phyloP scores from a whole-genome alignment of 495 filamentous ascomycete species.

The Penicillium fimorum region DNA sequence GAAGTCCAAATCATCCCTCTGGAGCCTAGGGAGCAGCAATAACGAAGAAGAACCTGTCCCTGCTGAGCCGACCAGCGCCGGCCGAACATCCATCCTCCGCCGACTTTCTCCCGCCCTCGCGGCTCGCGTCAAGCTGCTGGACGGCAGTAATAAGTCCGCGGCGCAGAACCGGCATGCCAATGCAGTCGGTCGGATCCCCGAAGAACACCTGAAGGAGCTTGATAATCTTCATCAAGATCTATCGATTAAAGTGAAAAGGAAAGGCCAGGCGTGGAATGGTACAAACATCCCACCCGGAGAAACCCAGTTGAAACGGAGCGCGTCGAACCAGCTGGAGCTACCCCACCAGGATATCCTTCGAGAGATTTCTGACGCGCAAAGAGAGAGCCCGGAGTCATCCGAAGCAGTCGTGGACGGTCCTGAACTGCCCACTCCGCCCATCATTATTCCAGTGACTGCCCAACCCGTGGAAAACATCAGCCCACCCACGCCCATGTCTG shows the following conservation, averaged over 20 bases:
- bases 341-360: conserved; percentile 20
- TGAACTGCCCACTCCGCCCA: conserved; percentile 15
- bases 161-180: conserved; percentile 41
- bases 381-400: conserved; percentile 16
- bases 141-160: conserved; percentile 52
- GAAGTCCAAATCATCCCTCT: conserved; percentile 46
- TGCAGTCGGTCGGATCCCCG: conserved; percentile 68
- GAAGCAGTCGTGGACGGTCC: conserved; percentile 24
- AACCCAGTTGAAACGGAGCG: conserved; percentile 18
- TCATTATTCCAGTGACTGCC: conserved; percentile 11
- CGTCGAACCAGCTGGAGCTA: conserved; percentile 25
- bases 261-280: conserved; percentile 64
- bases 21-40: conserved; percentile 40
- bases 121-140: conserved; percentile 71
- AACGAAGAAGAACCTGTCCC: conserved; percentile 34
- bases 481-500: conserved; percentile 33
- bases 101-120: conserved; percentile 67
- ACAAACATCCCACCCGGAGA: conserved; percentile 16
- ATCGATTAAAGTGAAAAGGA: conserved; percentile 56
- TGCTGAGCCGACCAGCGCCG: conserved; percentile 21
- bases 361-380: conserved; percentile 19
- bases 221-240: conserved; percentile 60
- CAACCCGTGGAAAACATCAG: conserved; percentile 14
- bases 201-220: conserved; percentile 67
- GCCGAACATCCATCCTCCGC: conserved; percentile 40